Conservation (phyloP, 352 stramenopile genomes). For the Globisporangium radiosum region DNA sequence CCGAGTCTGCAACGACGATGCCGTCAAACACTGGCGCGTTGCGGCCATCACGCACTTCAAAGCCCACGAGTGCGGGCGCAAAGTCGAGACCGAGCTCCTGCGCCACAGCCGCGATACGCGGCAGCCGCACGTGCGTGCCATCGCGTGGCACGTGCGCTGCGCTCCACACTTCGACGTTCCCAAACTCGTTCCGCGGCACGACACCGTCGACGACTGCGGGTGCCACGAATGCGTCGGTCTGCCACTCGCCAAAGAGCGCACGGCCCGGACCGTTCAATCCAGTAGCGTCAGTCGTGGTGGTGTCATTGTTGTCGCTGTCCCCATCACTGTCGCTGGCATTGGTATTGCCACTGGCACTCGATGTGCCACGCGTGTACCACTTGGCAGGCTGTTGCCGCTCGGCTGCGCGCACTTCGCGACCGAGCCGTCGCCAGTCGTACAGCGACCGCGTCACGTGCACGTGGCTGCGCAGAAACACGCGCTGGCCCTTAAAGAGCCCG, state of each 20-base stretch:
- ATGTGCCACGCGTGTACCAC: slow-evolving; percentile 24
- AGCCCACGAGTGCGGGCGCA: slow-evolving; percentile 73
- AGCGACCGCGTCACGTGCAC: slow-evolving; percentile 49
- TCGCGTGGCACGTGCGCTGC: slow-evolving; percentile 47
- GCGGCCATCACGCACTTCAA: slow-evolving; percentile 58
- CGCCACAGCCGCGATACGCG: slow-evolving; percentile 57
- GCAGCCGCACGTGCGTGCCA: slow-evolving; percentile 54
- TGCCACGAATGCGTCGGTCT: slow-evolving; percentile 54
- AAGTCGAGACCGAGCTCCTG: slow-evolving; percentile 72
- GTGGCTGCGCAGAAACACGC: slow-evolving; percentile 60
- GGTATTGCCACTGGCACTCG: background rate
- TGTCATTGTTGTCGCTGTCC: slow-evolving; percentile 3
- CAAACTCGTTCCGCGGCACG: slow-evolving; percentile 81
- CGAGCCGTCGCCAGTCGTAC: slow-evolving; percentile 67
- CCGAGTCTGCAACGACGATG: slow-evolving; percentile 48
- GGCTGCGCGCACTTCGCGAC: slow-evolving; percentile 43
- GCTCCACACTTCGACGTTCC: slow-evolving; percentile 87
- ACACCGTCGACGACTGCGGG: slow-evolving; percentile 44
- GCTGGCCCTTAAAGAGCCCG: slow-evolving; percentile 69
- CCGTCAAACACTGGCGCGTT: slow-evolving; percentile 67
- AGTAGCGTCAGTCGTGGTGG: background rate
- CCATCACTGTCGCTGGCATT: slow-evolving; percentile 15
- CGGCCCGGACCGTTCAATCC: background rate
- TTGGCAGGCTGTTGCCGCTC: slow-evolving; percentile 56
- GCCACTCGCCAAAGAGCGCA: slow-evolving; percentile 70